Evolutionary conservation across 1,139 yeast species (phyloP).

Genomic region (Meyerozyma sp.): DNA sequence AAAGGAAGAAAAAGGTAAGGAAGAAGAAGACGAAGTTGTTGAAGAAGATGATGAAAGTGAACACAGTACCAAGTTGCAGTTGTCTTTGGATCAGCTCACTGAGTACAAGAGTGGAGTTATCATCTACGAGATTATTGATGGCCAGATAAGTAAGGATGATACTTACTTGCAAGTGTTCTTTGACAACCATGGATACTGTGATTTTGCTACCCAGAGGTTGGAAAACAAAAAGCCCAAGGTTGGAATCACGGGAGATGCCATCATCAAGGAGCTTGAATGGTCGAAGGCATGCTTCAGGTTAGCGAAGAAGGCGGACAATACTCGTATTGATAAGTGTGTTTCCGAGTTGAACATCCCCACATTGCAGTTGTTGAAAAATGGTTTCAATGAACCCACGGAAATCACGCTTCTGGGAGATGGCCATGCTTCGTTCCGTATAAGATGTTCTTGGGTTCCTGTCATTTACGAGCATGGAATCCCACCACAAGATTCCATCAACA

Average conservation of each 20-base stretch:
- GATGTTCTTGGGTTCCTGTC: conserved; percentile 74
- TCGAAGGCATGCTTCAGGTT: conserved; percentile 63
- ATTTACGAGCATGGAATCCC: conserved; percentile 57
- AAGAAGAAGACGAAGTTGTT: conserved; percentile 32
- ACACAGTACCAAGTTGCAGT: conserved; percentile 38
- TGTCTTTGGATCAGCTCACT: conserved; percentile 59
- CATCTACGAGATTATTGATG: conserved; percentile 59
- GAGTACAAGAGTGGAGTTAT: conserved; percentile 72
- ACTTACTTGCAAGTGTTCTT: conserved; percentile 67
- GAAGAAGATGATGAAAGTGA: conserved; percentile 25
- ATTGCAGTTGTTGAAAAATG: conserved; percentile 56
- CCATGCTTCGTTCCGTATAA: conserved; percentile 53
- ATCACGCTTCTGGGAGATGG: conserved; percentile 45
- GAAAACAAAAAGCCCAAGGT: conserved; percentile 34
- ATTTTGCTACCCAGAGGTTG: conserved; percentile 49
- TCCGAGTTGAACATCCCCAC: conserved; percentile 70
- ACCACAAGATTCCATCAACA: conserved; percentile 66
- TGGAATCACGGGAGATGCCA: conserved; percentile 65
- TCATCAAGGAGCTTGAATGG: conserved; percentile 71
- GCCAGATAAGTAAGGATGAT: conserved; percentile 47
- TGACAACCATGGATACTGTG: conserved; percentile 66
- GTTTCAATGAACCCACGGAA: conserved; percentile 54
- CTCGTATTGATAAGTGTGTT: conserved; percentile 52
- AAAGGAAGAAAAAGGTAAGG: conserved; percentile 25
- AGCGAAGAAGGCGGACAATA: conserved; percentile 46